A percentile compares a stretch with the other conserved stretches of the same genome.
Conservation (phyloP, 1,284 basidiomycete genomes). For the Blastosporella zonata region DNA sequence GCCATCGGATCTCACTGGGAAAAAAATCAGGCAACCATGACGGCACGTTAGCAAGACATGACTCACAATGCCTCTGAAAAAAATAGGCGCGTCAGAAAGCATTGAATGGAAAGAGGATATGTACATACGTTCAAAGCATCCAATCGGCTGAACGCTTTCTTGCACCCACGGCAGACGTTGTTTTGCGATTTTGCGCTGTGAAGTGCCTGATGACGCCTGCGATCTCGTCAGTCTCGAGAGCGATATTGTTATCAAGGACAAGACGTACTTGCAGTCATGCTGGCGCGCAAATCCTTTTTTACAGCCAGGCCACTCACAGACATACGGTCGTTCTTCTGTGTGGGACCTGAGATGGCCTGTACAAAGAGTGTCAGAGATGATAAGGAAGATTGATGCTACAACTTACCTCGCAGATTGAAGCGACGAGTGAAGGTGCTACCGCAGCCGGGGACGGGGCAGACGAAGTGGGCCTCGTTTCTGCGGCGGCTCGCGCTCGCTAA, state of each 20-base stretch:
- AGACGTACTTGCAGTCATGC: constrained; percentile 90
- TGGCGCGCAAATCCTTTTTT: constrained; percentile 93
- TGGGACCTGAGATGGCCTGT: constrained; percentile 93
- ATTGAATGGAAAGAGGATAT: constrained; percentile 17
- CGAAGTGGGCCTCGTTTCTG: constrained; percentile 87
- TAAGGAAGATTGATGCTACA: constrained; percentile 11
- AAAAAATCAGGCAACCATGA: constrained; percentile 23
- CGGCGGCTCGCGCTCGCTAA: constrained; percentile 86
- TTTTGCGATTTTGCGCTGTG: constrained; percentile 82
- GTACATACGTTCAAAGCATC: constrained; percentile 89
- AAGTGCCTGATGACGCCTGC: constrained; percentile 80
- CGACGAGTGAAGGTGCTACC: constrained; percentile 91
- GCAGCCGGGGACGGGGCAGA: constrained; percentile 93
- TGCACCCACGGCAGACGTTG: constrained; percentile 89
- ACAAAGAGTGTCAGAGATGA: constrained; percentile 24
- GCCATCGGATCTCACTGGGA: constrained; percentile 75
- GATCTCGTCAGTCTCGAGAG: constrained; percentile 8
- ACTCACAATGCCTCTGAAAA: constrained; percentile 48
- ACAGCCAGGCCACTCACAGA: constrained; percentile 91
- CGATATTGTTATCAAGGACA: not conserved
- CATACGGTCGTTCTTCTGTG: constrained; percentile 91
- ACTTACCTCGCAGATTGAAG: constrained; percentile 76
- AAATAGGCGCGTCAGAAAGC: constrained; percentile 19
- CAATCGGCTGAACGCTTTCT: constrained; percentile 90
- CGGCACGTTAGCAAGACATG: constrained; percentile 6